Percentiles rank a stretch among this genome's conserved stretches.
These are phyloP conservation scores for Suhomyces sp. DNA, from an alignment of 805 yeast genomes.

Conservation along the genomic window DNA sequence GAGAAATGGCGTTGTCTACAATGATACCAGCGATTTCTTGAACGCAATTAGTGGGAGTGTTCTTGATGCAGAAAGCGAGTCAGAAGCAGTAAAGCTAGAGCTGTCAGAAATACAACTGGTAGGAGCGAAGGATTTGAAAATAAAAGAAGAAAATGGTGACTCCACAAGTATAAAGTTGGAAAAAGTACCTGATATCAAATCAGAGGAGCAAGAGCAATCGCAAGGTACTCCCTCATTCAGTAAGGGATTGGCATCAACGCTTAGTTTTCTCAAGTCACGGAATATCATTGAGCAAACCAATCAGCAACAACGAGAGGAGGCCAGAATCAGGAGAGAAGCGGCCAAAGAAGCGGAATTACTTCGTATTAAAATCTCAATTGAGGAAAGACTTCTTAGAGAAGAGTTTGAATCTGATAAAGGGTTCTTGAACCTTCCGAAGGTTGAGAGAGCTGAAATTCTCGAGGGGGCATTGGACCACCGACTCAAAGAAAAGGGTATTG, in stretches of 20 bases:
- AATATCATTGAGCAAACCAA: conserved; percentile 15
- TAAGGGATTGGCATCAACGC: conserved; percentile 26
- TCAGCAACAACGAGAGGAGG: conserved; percentile 11
- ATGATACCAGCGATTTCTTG: conserved; percentile 44
- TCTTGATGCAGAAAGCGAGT: conserved; percentile 25
- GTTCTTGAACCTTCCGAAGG: conserved; percentile 26
- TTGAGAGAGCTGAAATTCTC: conserved; percentile 27
- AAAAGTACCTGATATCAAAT: background rate
- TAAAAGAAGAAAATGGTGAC: conserved; percentile 21
- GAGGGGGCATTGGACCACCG: conserved; percentile 30
- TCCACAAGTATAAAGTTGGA: no score
- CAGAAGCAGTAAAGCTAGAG: conserved; percentile 22
- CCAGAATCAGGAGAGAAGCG: conserved; percentile 19
- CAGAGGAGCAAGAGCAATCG: background rate
- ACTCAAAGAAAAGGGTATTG: conserved; percentile 26
- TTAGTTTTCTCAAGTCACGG: conserved; percentile 25
- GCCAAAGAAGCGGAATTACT: conserved; percentile 30
- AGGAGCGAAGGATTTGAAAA: conserved; percentile 10
- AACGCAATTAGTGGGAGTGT: conserved; percentile 26
- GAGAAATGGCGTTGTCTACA: conserved; percentile 16
- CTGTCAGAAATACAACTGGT: no score
- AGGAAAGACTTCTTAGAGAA: conserved; percentile 32
- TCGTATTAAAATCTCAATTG: conserved; percentile 29
- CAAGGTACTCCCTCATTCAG: conserved; percentile 14
- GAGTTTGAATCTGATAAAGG: conserved; percentile 25